phyloP scores from a whole-genome alignment of 352 stramenopile genomes.

The Pseudoperonospora humuli region DNA sequence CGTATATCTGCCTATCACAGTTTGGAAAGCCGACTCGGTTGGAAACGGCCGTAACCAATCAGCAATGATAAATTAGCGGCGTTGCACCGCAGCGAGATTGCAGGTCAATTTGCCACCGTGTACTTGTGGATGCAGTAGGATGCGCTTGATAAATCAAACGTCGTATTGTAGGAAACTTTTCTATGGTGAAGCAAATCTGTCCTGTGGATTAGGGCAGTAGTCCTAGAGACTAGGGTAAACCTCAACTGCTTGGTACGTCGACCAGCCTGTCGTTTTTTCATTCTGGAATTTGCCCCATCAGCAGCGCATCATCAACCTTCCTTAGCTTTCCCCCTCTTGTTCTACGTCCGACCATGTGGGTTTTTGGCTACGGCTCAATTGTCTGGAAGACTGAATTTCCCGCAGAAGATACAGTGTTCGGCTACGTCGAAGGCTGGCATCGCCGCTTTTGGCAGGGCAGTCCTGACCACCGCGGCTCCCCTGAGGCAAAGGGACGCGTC shows the following conservation, averaged over 20 bases:
- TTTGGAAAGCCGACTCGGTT: too few relatives aligned
- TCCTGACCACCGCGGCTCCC: constrained; percentile 77
- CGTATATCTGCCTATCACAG: too few relatives aligned
- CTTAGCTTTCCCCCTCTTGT: background rate
- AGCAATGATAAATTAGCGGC: too few relatives aligned
- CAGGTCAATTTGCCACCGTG: too few relatives aligned
- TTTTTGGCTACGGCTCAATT: constrained; percentile 82
- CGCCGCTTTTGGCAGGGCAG: constrained; percentile 87
- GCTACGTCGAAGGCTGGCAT: constrained; percentile 79
- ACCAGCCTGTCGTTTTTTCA: background rate
- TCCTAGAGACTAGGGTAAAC: constrained; percentile 9
- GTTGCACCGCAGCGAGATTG: too few relatives aligned
- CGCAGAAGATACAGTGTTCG: constrained; percentile 54
- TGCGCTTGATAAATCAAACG: too few relatives aligned
- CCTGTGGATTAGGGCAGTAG: constrained; percentile 11
- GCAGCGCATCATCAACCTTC: constrained; percentile 3
- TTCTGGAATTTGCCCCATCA: constrained; percentile 24
- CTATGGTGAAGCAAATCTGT: too few relatives aligned
- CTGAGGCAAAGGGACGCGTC: constrained; percentile 67
- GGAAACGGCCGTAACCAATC: too few relatives aligned
- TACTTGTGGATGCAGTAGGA: too few relatives aligned
- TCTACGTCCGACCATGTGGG: constrained; percentile 43
- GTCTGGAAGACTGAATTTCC: constrained; percentile 75
- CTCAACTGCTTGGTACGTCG: background rate
- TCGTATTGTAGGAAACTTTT: too few relatives aligned